Percentiles rank a stretch among this genome's conserved stretches.
Conservation (phyloP, 2,329 filamentous ascomycete species). For the Colletotrichum scovillei region DNA sequence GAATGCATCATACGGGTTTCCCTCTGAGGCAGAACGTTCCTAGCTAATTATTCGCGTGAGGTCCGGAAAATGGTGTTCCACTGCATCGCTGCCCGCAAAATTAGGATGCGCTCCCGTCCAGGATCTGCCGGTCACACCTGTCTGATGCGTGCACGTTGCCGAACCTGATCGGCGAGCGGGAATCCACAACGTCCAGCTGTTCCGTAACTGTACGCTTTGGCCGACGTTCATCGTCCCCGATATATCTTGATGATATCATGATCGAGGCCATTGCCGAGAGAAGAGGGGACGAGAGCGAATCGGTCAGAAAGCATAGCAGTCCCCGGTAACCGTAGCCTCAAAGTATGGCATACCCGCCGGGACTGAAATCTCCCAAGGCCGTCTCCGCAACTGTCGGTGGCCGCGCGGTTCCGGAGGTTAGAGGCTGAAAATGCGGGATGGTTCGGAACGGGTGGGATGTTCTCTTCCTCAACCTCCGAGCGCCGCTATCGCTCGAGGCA, state of each 20-base stretch:
- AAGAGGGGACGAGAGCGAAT: too few relatives aligned
- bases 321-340: neutral
- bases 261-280: neutral
- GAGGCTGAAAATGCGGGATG: slow-evolving; percentile 19
- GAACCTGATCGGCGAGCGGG: neutral
- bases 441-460: slow-evolving; percentile 19
- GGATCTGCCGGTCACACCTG: slow-evolving; percentile 6
- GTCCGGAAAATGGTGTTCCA: neutral
- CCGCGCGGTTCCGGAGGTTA: slow-evolving; percentile 20
- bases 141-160: neutral
- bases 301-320: neutral
- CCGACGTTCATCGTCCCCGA: neutral
- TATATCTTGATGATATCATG: neutral
- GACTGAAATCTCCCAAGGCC: slow-evolving; percentile 1
- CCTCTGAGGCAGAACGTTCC: neutral
- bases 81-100: slow-evolving; percentile 19
- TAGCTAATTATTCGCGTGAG: neutral
- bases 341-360: neutral
- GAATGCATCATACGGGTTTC: neutral
- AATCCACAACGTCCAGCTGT: neutral
- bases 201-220: neutral
- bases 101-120: slow-evolving; percentile 20
- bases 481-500: neutral
- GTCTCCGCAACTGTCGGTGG: slow-evolving; percentile 2
- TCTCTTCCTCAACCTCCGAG: neutral